phyloP scores from a whole-genome alignment of 352 stramenopile genomes.

The Phytopythium cucurbitacearum region DNA sequence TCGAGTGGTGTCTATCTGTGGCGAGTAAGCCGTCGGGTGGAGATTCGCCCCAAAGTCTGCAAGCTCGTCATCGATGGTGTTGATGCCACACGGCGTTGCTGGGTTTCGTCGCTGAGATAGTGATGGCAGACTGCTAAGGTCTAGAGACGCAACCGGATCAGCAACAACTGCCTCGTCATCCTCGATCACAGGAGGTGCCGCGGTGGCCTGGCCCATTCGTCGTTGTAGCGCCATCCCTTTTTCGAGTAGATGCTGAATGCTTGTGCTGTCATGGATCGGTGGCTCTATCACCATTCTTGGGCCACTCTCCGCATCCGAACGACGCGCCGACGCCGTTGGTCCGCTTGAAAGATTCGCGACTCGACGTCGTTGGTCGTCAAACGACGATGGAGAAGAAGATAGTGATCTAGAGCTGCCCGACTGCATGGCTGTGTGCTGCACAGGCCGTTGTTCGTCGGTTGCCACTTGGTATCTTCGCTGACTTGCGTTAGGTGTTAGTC shows the following conservation, averaged over 20 bases:
- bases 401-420: not conserved
- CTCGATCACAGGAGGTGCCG: not conserved
- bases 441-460: too few relatives aligned
- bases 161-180: not conserved
- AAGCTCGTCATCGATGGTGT: not conserved
- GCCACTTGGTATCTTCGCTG: too few relatives aligned
- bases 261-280: constrained; percentile 4
- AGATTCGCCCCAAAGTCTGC: not conserved
- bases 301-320: not conserved
- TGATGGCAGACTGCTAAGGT: too few relatives aligned
- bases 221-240: constrained; percentile 40
- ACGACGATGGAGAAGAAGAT: not conserved
- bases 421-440: too few relatives aligned
- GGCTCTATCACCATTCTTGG: constrained; percentile 1
- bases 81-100: not conserved
- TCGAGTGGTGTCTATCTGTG: too few relatives aligned
- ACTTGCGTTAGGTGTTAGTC: too few relatives aligned
- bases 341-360: not conserved
- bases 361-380: not conserved
- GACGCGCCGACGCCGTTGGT: too few relatives aligned
- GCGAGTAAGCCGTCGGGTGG: not conserved
- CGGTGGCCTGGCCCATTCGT: constrained; percentile 29
- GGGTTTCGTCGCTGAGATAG: too few relatives aligned
- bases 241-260: constrained; percentile 27
- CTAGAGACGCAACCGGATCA: not conserved